Evolutionary conservation across 2,329 filamentous ascomycete species (phyloP).

Genomic region (Phyllosticta capitalensis): DNA sequence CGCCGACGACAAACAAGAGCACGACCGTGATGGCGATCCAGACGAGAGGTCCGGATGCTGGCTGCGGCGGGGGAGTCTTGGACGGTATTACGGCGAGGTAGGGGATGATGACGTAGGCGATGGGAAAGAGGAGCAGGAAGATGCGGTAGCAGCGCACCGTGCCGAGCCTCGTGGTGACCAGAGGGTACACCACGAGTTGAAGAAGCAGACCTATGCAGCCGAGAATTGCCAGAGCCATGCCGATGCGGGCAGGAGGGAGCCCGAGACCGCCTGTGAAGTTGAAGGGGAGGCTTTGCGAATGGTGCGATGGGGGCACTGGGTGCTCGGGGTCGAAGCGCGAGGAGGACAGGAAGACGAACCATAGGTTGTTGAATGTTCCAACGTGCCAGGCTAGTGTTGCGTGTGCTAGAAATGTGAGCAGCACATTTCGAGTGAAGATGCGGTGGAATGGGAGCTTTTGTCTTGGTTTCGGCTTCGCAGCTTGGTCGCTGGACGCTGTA

Average conservation of each 20-base stretch:
- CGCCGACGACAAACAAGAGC: constrained; percentile 36
- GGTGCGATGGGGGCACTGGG: constrained; percentile 24
- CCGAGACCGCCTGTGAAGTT: constrained; percentile 41
- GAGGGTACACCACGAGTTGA: constrained; percentile 38
- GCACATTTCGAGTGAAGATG: constrained; percentile 39
- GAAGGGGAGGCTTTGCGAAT: constrained; percentile 31
- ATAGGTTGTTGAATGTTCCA: constrained; percentile 40
- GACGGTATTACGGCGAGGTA: constrained; percentile 36
- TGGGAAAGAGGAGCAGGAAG: constrained; percentile 35
- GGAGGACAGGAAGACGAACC: constrained; percentile 41
- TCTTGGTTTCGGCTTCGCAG: constrained; percentile 14
- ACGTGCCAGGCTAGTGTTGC: constrained; percentile 39
- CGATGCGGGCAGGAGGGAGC: constrained; percentile 38
- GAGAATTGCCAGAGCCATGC: constrained; percentile 38
- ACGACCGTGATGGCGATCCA: constrained; percentile 35
- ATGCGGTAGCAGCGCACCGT: constrained; percentile 32
- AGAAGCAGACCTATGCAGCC: constrained; percentile 38
- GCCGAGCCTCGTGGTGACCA: constrained; percentile 32
- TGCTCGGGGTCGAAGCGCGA: constrained; percentile 31
- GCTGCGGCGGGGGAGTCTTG: constrained; percentile 26
- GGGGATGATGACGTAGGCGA: constrained; percentile 35
- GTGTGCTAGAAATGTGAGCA: constrained; percentile 35
- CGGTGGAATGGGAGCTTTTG: constrained; percentile 35
- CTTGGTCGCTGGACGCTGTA: neutral
- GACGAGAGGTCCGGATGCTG: constrained; percentile 30